phyloP scores from a whole-genome alignment of 1,284 basidiomycete species.

The Stereum hirsutum region DNA sequence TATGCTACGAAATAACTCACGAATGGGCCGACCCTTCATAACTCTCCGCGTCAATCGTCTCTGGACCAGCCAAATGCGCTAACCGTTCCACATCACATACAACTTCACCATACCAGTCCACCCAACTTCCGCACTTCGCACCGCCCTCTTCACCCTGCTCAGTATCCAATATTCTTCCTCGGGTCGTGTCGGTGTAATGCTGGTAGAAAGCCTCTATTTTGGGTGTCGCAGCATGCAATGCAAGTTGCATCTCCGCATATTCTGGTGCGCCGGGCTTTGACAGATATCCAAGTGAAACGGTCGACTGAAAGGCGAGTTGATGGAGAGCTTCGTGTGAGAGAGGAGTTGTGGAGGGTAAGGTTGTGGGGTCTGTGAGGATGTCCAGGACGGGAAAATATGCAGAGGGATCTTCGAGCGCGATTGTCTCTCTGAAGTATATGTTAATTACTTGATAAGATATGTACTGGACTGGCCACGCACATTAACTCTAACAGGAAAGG shows the following conservation, averaged over 20 bases:
- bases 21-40: slow-evolving; percentile 6
- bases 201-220: slow-evolving; percentile 69
- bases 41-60: slow-evolving; percentile 39
- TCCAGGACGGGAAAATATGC: slow-evolving; percentile 66
- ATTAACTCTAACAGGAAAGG: slow-evolving; percentile 75
- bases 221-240: slow-evolving; percentile 60
- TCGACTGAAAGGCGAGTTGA: slow-evolving; percentile 41
- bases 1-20: slow-evolving; percentile 18
- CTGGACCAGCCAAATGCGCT: slow-evolving; percentile 42
- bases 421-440: slow-evolving; percentile 42
- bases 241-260: slow-evolving; percentile 53
- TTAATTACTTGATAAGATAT: not conserved
- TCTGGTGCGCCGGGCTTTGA: slow-evolving; percentile 38
- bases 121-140: slow-evolving; percentile 70
- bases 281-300: slow-evolving; percentile 36
- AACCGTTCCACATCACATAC: slow-evolving; percentile 68
- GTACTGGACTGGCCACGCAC: slow-evolving; percentile 34
- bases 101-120: slow-evolving; percentile 78
- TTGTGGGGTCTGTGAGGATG: slow-evolving; percentile 45
- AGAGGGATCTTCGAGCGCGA: slow-evolving; percentile 53
- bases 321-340: slow-evolving; percentile 44
- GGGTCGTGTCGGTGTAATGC: slow-evolving; percentile 37
- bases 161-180: not conserved
- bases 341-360: slow-evolving; percentile 22
- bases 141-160: slow-evolving; percentile 10